Conservation (phyloP, 1,284 basidiomycete genomes). For the Butyriboletus pseudospeciosus region DNA sequence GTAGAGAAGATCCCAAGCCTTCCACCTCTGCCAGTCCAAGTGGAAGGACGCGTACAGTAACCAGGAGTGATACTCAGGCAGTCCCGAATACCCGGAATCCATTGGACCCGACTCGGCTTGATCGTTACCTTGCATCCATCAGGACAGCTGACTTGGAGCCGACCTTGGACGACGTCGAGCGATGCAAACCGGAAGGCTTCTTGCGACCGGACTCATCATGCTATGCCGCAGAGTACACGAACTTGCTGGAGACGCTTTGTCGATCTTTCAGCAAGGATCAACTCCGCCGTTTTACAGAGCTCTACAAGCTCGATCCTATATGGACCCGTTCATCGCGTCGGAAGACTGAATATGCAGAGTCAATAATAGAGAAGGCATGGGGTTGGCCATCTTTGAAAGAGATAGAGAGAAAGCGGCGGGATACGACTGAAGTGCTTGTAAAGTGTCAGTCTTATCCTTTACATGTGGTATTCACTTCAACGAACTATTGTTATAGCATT, state of each 20-base stretch:
- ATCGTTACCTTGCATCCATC: slow-evolving; percentile 53
- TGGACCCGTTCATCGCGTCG: slow-evolving; percentile 31
- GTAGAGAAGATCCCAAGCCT: slow-evolving; percentile 6
- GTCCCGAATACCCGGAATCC: slow-evolving; percentile 20
- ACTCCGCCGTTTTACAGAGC: slow-evolving; percentile 48
- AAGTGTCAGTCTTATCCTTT: slow-evolving; percentile 40
- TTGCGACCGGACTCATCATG: slow-evolving; percentile 37
- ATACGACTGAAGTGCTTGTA: slow-evolving; percentile 49
- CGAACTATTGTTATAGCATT: slow-evolving; percentile 41
- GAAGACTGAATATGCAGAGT: slow-evolving; percentile 50
- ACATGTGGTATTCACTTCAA: slow-evolving; percentile 1
- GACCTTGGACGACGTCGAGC: slow-evolving; percentile 54
- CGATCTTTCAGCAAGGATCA: slow-evolving; percentile 64
- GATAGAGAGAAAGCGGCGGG: slow-evolving; percentile 46
- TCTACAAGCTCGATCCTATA: slow-evolving; percentile 41
- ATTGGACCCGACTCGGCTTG: slow-evolving; percentile 43
- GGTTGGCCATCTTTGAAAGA: slow-evolving; percentile 59
- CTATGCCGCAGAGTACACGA: slow-evolving; percentile 53
- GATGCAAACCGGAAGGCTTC: slow-evolving; percentile 40
- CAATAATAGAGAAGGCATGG: slow-evolving; percentile 64
- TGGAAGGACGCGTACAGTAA: slow-evolving; percentile 2
- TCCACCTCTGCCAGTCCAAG: slow-evolving; percentile 1
- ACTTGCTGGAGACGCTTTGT: slow-evolving; percentile 47
- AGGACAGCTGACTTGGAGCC: slow-evolving; percentile 42
- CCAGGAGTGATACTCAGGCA: slow-evolving; percentile 1